Conservation (phyloP, 345 rosid species). For the Sonneratia caseolaris region DNA sequence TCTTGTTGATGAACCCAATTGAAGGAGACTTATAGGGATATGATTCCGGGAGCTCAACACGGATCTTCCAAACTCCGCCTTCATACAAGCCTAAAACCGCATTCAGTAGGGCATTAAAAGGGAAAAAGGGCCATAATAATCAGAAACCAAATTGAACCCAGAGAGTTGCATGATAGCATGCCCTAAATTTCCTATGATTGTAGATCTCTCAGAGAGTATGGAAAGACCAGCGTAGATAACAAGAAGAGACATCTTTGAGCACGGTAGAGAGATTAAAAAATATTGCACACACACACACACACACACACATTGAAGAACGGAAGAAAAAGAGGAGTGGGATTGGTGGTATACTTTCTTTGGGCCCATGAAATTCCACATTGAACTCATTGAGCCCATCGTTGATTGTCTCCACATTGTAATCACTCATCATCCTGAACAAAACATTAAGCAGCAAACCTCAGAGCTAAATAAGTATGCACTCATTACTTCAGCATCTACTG, state of each 20-base stretch:
- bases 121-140: not conserved
- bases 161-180: not conserved
- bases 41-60: conserved; percentile 72
- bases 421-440: conserved; percentile 70
- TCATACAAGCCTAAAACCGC: conserved; percentile 50
- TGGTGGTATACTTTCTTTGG: conserved; percentile 52
- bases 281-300: not conserved
- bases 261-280: not conserved
- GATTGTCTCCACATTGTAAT: conserved; percentile 60
- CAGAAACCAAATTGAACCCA: not conserved
- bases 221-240: not conserved
- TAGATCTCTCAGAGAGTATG: not conserved
- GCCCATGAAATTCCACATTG: conserved; percentile 65
- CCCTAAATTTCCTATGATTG: not conserved
- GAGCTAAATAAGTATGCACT: not conserved
- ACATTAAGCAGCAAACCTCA: conserved; percentile 6
- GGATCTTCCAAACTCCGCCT: conserved; percentile 66
- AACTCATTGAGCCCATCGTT: conserved; percentile 67
- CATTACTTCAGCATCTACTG: not conserved
- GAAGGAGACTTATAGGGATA: conserved; percentile 75
- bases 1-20: conserved; percentile 64
- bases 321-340: conserved; percentile 6
- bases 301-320: not conserved
- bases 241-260: not conserved
- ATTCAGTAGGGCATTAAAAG: conserved; percentile 2